Evolutionary conservation across 192 early-diverging fungal species (phyloP).

Genomic region (Rhizoclosmatium sp.): DNA sequence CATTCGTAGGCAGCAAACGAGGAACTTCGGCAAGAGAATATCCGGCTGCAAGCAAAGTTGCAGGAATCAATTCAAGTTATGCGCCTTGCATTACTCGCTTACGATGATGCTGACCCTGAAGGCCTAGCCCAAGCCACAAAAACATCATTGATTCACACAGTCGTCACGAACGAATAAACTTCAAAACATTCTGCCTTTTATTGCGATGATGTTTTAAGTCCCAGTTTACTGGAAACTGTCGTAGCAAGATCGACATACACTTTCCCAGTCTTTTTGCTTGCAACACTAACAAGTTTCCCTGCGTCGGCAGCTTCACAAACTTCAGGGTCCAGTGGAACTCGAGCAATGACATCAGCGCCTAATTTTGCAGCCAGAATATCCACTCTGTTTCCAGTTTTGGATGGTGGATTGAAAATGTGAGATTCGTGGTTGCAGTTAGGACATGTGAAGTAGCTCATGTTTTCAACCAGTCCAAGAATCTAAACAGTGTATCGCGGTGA

Average conservation of each 20-base stretch:
- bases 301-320: conserved; percentile 76
- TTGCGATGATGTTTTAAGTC: not conserved
- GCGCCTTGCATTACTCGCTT: conserved; percentile 21
- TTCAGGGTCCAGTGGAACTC: conserved; percentile 78
- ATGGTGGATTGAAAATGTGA: conserved; percentile 70
- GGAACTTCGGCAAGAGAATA: conserved; percentile 30
- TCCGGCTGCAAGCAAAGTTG: conserved; percentile 23
- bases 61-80: conserved; percentile 34
- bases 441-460: conserved; percentile 86
- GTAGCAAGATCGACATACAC: conserved; percentile 14
- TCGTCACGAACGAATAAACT: not conserved
- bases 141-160: not conserved
- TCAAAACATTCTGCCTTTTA: not conserved
- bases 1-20: conserved; percentile 16
- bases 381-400: conserved; percentile 58
- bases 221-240: conserved; percentile 5
- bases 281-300: conserved; percentile 64
- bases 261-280: not conserved
- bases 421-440: conserved; percentile 79
- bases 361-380: conserved; percentile 67
- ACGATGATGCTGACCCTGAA: conserved; percentile 19
- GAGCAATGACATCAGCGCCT: conserved; percentile 73
- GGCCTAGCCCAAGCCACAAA: not conserved
- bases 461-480: conserved; percentile 89
- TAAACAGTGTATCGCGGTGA: conserved; percentile 31